Evolutionary conservation across 2,329 filamentous ascomycete species (phyloP), one percentile per base, ranked within the genome.

Genomic region (Aspergillus niger): DNA sequence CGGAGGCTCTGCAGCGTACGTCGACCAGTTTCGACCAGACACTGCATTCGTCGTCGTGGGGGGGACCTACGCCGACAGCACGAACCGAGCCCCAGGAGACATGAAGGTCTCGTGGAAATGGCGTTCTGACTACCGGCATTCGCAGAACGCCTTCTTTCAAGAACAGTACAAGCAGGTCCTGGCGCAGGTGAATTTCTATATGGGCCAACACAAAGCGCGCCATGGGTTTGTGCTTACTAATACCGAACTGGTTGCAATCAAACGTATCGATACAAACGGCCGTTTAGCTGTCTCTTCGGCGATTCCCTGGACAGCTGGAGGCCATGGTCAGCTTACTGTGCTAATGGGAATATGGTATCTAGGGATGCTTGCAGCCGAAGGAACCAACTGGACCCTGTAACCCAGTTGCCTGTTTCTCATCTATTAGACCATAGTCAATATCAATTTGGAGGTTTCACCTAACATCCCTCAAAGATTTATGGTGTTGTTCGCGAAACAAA

Each of bases 321-420:
- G 61, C 7, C 17, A 17, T 17, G 17, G 61, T 56, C 17, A 43
- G 22, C 8, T 28, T 20, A 30, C 30, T 69, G 60, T 67, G 15
- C 26, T 63, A 22, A 26, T 65, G 7, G 67, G 58, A 5, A 39
- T 69, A 38, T 69, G 63, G 66, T 69, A 68, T 57, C 38, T 68
- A 1, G 65, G 65, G 22, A 68, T 69, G 67, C 61, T 69, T 55
- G 62, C 66, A 30, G 55, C 55, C 22, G 57, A 63, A 17, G 49
- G 28, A 30, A 30, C 2, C 28, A 30, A 30, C 28, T 30, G 28
- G 8, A 30, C 28, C 28, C 28, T 10, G 8, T 10, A 30, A 30
- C 28, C 28, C 28, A 4, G 28, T 10, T 30, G 28, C 28, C 28
- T 3, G 28, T 30, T 30, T 30, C 28, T 10, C 28, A 30, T 30